Percentiles rank a stretch among this genome's conserved stretches.
Conservation (phyloP, 805 yeast species). For the Suhomyces tanzawaensis region DNA sequence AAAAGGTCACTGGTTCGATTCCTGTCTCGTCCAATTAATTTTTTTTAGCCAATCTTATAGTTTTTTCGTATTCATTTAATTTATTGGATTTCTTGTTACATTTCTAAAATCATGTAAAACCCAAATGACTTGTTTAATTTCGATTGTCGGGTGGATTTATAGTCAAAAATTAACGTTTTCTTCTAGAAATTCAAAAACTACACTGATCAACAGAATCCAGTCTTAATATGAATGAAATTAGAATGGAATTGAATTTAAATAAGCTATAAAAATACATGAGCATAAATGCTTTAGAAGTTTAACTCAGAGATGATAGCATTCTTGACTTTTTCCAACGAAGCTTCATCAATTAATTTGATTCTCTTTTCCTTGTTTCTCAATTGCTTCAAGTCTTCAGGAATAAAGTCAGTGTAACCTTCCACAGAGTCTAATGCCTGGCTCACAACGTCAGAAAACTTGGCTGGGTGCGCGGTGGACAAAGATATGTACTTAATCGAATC, state of each 20-base stretch:
- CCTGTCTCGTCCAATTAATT: conserved; percentile 64
- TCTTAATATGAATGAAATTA: too few relatives aligned
- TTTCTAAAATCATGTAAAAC: too few relatives aligned
- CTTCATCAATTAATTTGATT: conserved; percentile 64
- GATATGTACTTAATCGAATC: conserved; percentile 57
- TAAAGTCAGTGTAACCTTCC: conserved; percentile 78
- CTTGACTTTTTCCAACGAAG: conserved; percentile 75
- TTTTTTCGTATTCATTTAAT: background rate
- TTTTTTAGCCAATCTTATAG: conserved; percentile 16
- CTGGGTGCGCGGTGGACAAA: conserved; percentile 97
- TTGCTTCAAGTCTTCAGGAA: conserved; percentile 81
- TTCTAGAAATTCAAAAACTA: too few relatives aligned
- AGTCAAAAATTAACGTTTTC: too few relatives aligned
- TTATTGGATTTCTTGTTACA: too few relatives aligned
- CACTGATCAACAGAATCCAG: too few relatives aligned
- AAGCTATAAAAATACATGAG: too few relatives aligned
- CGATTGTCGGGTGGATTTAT: too few relatives aligned
- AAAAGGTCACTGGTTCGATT: conserved; percentile 76
- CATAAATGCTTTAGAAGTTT: background rate
- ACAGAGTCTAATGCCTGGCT: conserved; percentile 67
- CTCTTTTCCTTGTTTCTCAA: conserved; percentile 72
- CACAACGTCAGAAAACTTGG: conserved; percentile 96
- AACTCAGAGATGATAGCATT: conserved; percentile 71
- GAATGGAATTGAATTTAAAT: too few relatives aligned
- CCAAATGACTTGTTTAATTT: too few relatives aligned